Base-by-base conservation (phyloP, 2,329 filamentous ascomycete genomes). In the Calonectria honghensis region DNA sequence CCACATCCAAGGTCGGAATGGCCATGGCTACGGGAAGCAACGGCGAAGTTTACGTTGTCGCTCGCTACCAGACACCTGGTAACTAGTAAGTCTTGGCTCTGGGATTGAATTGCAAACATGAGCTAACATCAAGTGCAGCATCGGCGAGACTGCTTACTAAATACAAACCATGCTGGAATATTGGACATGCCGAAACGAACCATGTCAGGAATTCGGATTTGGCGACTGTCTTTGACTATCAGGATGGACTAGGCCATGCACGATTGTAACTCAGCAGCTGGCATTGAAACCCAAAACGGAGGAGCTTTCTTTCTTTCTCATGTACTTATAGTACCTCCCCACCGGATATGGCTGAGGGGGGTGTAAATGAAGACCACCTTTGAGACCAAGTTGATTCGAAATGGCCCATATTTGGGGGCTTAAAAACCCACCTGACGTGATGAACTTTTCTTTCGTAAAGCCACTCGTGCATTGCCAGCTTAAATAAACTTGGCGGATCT, bases 1-100 rank as follows among this genome's bases (percentile, higher is more conserved):
- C 72, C 45, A 80, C 79, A 69, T 76, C 73, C 72, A 79, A 79
- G 77, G 73, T 80, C 73, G 79, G 76, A 29, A 80, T 80, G 79
- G 79, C 77, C 27, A 57, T 74, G 18, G 71, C 79, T 52, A 74
- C 71, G 52, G 71, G 76, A 69, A 70, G 20, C 39, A 68, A 75
- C 61, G 79, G 79, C 29, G 50, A 71, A n/a, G 66, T 70, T n/a
- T 80, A 72, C 35, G 79, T 80, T 20, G 79, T 80, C 61, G 79
- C 79, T 32, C 79, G 79, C 68, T 80, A 80, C 76, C 71, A 74
- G 32, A n/a, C 61, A 48, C 76, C 79, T 13, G 79, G 79, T 67
- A 80, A 80, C 79, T 78, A 79, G 78, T 80, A 77, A 80, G 78
- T 73, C 31, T 7, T 35, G 11, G 24, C 6, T 31, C n/a, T 29